Conservation (phyloP, 1,284 basidiomycete species). For the Microbotryomycetes sp. region DNA sequence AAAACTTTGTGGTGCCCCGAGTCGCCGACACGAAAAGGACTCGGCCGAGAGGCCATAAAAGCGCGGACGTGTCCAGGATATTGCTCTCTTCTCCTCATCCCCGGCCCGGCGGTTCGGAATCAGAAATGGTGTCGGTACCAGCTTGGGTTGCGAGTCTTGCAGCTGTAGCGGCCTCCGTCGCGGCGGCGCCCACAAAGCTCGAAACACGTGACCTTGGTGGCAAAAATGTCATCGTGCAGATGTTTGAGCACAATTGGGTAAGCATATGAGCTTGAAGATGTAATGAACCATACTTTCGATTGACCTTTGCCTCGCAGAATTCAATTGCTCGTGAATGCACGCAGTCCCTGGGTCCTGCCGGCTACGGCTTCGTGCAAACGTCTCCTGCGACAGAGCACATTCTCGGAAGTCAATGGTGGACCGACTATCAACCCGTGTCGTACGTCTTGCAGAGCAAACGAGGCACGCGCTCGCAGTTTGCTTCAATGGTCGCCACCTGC, state of each 20-base stretch:
- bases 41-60: not conserved
- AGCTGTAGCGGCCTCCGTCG: not conserved
- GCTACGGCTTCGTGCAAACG: conserved; percentile 1
- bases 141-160: not conserved
- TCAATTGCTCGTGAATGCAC: conserved; percentile 7
- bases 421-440: conserved; percentile 31
- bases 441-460: conserved; percentile 32
- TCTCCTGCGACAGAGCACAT: not conserved
- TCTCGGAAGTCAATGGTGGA: conserved; percentile 30
- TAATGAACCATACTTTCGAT: too few relatives aligned
- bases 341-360: not conserved
- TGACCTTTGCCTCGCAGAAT: too few relatives aligned
- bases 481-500: conserved; percentile 31
- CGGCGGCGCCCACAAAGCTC: not conserved
- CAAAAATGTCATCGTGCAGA: conserved; percentile 1
- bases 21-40: too few relatives aligned
- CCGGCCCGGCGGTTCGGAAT: not conserved
- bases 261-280: not conserved
- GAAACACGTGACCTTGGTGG: not conserved
- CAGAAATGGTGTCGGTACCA: not conserved
- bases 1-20: too few relatives aligned
- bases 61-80: not conserved
- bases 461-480: conserved; percentile 29
- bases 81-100: not conserved
- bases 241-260: conserved; percentile 7